A percentile compares a stretch with the other conserved stretches of the same genome.
phyloP scores from a whole-genome alignment of 148 eudicot species.

The Pharnaceum exiguum region DNA sequence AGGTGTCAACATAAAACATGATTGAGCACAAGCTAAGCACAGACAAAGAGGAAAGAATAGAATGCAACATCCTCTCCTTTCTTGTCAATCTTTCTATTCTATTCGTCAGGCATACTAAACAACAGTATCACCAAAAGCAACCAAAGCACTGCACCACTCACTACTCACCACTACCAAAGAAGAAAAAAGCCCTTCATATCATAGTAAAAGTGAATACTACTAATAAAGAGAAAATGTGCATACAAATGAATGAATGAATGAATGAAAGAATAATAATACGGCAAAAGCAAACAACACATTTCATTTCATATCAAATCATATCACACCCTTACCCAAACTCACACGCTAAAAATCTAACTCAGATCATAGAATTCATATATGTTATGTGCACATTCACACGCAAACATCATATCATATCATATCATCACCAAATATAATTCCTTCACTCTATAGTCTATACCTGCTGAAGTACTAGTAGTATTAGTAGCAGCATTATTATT shows the following conservation, averaged over 20 bases:
- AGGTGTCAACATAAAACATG: not conserved
- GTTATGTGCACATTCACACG: constrained; percentile 9
- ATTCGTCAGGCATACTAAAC: constrained; percentile 38
- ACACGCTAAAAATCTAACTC: constrained; percentile 3
- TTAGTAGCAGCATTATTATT: no score
- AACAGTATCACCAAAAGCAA: constrained; percentile 33
- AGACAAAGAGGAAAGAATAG: not conserved
- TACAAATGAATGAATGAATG: no score
- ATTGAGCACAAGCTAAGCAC: not conserved
- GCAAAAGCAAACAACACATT: not conserved
- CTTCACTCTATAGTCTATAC: no score
- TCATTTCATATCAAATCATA: no score
- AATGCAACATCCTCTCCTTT: constrained; percentile 9
- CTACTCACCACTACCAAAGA: constrained; percentile 1
- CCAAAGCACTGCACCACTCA: no score
- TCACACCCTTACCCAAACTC: not conserved
- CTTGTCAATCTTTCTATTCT: constrained; percentile 38
- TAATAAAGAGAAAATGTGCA: no score
- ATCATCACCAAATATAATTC: no score
- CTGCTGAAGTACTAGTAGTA: no score
- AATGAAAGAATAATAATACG: not conserved
- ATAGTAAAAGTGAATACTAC: no score
- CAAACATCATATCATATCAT: not conserved
- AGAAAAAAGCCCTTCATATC: not conserved
- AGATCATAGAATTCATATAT: no score